A percentile compares a stretch with the other conserved stretches of the same genome.
Evolutionary conservation across 768 basidiomycete genomes (phyloP).

Genomic region (Boletus sensibilis): DNA sequence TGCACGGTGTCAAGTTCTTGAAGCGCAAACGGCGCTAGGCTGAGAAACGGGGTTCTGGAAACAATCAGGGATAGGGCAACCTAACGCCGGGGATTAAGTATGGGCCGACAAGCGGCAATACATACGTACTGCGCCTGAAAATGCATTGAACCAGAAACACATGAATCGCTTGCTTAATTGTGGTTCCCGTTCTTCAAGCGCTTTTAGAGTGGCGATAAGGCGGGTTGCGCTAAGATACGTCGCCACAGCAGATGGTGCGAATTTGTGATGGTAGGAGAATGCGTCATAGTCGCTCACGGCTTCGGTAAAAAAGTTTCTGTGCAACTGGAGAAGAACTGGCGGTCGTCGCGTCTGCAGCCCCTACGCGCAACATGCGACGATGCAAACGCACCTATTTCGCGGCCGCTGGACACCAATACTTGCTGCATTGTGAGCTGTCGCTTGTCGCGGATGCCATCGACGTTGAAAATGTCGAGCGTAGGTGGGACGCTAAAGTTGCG

Average conservation of each 20-base stretch:
- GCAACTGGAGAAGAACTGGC: constrained; percentile 63
- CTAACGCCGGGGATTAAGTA: constrained; percentile 30
- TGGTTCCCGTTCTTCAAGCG: constrained; percentile 55
- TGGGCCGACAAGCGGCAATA: not conserved
- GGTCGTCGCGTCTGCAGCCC: constrained; percentile 2
- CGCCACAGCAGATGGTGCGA: constrained; percentile 69
- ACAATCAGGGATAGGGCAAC: constrained; percentile 66
- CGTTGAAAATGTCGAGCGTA: constrained; percentile 44
- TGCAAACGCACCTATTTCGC: constrained; percentile 53
- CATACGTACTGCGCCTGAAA: constrained; percentile 63
- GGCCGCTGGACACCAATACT: constrained; percentile 56
- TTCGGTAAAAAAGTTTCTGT: constrained; percentile 65
- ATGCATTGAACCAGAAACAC: constrained; percentile 74
- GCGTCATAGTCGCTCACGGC: constrained; percentile 54
- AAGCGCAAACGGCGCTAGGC: constrained; percentile 57
- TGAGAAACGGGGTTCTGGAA: constrained; percentile 57
- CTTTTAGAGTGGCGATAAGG: constrained; percentile 56
- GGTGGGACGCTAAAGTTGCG: constrained; percentile 56
- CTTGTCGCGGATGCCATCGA: constrained; percentile 37
- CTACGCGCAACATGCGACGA: constrained; percentile 13
- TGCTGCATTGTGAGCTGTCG: constrained; percentile 66
- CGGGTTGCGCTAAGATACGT: constrained; percentile 60
- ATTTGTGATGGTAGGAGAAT: constrained; percentile 59
- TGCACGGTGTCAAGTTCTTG: constrained; percentile 59
- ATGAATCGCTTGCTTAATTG: constrained; percentile 64